Conservation (phyloP, 192 early-diverging fungal genomes). For the Entomortierella parvispora region DNA sequence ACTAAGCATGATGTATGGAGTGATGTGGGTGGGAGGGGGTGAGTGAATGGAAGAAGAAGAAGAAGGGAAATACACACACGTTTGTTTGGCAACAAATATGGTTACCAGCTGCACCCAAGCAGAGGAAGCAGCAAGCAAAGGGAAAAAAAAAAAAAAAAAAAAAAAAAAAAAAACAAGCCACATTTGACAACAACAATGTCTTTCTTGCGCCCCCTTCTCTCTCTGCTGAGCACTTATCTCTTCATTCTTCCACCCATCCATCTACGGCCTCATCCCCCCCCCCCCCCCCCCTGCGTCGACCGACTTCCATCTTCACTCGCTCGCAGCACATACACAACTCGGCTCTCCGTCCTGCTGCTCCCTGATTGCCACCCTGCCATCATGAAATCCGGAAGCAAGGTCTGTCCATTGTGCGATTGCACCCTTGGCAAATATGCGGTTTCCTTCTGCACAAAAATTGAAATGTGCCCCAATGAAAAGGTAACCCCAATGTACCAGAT, state of each 20-base stretch:
- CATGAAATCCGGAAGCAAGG: background rate
- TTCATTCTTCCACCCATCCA: background rate
- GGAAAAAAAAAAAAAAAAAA: background rate
- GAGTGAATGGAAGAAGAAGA: background rate
- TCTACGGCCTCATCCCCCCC: background rate
- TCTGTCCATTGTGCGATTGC: too few relatives aligned
- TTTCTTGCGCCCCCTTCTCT: background rate
- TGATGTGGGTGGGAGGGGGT: background rate
- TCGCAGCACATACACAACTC: too few relatives aligned
- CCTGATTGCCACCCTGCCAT: background rate
- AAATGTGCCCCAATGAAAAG: too few relatives aligned
- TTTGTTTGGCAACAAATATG: too few relatives aligned
- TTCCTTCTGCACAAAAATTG: too few relatives aligned
- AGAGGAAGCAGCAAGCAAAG: background rate
- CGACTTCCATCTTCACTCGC: background rate
- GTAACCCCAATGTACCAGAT: constrained; percentile 4
- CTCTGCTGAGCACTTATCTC: background rate
- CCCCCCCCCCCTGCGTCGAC: too few relatives aligned
- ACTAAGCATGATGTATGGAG: constrained; percentile 58
- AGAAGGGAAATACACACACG: background rate
- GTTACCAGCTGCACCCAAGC: background rate
- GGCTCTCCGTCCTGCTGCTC: background rate
- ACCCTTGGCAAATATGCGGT: too few relatives aligned
- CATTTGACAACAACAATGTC: constrained; percentile 4
- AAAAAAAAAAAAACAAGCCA: constrained; percentile 12